Conservation (phyloP, 2,329 filamentous ascomycete genomes). For the Trichophyton verrucosum region DNA sequence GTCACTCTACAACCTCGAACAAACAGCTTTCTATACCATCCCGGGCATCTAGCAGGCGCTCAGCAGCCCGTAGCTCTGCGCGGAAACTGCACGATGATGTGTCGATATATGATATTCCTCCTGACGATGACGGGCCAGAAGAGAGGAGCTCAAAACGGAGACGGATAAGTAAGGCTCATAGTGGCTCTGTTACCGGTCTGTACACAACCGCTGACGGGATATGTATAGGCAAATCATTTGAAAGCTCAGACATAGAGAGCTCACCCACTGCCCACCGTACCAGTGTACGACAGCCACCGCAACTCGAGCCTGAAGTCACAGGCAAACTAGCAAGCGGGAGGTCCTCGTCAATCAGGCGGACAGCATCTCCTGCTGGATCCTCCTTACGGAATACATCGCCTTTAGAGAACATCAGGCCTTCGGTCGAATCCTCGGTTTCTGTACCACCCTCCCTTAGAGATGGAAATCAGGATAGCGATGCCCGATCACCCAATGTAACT, state of each 20-base stretch:
- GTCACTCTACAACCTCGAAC: conserved; percentile 9
- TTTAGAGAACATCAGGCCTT: not conserved
- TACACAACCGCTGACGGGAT: not conserved
- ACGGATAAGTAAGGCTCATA: conserved; percentile 11
- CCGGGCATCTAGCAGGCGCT: conserved; percentile 14
- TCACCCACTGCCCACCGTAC: not conserved
- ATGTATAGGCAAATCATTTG: not conserved
- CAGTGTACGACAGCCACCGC: not conserved
- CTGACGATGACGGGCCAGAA: conserved; percentile 17
- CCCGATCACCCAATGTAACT: not conserved
- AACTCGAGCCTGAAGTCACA: not conserved
- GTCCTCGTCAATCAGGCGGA: not conserved
- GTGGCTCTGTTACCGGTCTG: not conserved
- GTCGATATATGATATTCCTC: conserved; percentile 27
- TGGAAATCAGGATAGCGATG: not conserved
- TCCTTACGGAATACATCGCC: not conserved
- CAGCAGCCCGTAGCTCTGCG: conserved; percentile 15
- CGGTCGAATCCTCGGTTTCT: not conserved
- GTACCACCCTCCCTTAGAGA: not conserved
- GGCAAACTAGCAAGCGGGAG: not conserved
- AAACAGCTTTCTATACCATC: conserved; percentile 11
- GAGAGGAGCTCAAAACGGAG: conserved; percentile 16
- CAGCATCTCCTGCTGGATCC: not conserved
- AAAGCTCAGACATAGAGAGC: not conserved
- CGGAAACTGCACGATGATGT: conserved; percentile 15